Evolutionary conservation across 352 stramenopile species (phyloP), one percentile per base, ranked within the genome.

Genomic region (Phytophthora crassamura): DNA sequence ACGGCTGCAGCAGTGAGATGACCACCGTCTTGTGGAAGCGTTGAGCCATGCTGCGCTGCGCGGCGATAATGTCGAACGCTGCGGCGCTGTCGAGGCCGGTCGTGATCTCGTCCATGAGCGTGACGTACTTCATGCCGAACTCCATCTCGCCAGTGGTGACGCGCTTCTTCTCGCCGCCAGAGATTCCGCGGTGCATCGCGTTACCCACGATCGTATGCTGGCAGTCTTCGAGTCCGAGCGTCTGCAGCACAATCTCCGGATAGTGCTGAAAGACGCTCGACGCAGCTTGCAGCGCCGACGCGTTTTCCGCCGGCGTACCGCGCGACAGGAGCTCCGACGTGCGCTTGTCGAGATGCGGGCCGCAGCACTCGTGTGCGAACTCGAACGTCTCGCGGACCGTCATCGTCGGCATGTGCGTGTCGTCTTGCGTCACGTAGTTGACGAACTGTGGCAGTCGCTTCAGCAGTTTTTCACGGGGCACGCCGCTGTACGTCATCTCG

Each of bases 11-110:
- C 11, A 64, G 50, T 12, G 57, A 65, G 15, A 65, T 46, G 15
- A 59, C 48, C 14, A 65, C 57, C 1, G 57, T 59, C 20, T 59
- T 59, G 20, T 59, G 48, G 39, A 66, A 52, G 5, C 48, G 47
- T 34, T 59, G 49, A 16, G 58, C 48, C 38, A 51, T 59, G 9
- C 58, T 66, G n/a, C 48, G 48, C 22, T 66, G 48, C 10, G 48
- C 48, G 14, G 39, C 58, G 34, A 65, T 65, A n/a, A 59, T 65
- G 32, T 98, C 91, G 57, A 77, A 96, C 0, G 90, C 94, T 6
- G 89, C 93, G 0, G 88, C 80, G 20, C 75, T 80, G 74, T 98
- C 91, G 12, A 98, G 78, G 4, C 93, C 93, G 25, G 89, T 98
- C 54, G 74, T 93, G 59, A 98, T 94, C 74, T 94, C 84, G 69